These are phyloP conservation scores for Xylaria longipes DNA, from an alignment of 495 filamentous ascomycete genomes.

Conservation along the genomic window DNA sequence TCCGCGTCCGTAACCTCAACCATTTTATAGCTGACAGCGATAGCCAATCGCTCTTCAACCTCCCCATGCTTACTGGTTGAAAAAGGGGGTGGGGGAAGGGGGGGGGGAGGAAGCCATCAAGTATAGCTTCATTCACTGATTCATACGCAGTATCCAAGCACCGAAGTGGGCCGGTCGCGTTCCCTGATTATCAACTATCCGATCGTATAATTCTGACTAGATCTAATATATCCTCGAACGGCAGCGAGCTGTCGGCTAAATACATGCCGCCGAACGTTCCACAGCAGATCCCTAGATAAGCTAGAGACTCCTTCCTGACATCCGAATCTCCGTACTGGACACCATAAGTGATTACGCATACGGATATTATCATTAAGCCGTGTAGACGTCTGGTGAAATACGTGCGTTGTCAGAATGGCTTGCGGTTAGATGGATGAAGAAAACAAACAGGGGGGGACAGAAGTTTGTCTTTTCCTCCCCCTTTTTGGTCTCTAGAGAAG, in stretches of 20 bases:
- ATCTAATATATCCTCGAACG: slow-evolving; percentile 17
- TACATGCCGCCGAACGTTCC: slow-evolving; percentile 12
- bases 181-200: not conserved
- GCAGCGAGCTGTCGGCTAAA: slow-evolving; percentile 12
- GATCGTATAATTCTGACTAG: slow-evolving; percentile 18
- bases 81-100: not conserved
- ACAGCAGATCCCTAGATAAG: slow-evolving; percentile 15
- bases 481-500: not conserved
- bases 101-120: not conserved
- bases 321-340: slow-evolving; percentile 11
- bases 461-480: not conserved
- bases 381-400: not conserved
- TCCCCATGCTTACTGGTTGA: not conserved
- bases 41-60: not conserved
- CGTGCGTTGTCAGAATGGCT: not conserved
- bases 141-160: not conserved
- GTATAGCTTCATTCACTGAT: not conserved
- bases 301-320: slow-evolving; percentile 5
- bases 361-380: slow-evolving; percentile 9
- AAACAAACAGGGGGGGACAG: not conserved
- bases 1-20: not conserved
- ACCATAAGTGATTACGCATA: slow-evolving; percentile 11
- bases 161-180: not conserved
- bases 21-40: not conserved
- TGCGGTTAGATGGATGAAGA: not conserved